Base-by-base conservation (phyloP, 371 early-diverging fungal genomes). In the Circinella minor region DNA sequence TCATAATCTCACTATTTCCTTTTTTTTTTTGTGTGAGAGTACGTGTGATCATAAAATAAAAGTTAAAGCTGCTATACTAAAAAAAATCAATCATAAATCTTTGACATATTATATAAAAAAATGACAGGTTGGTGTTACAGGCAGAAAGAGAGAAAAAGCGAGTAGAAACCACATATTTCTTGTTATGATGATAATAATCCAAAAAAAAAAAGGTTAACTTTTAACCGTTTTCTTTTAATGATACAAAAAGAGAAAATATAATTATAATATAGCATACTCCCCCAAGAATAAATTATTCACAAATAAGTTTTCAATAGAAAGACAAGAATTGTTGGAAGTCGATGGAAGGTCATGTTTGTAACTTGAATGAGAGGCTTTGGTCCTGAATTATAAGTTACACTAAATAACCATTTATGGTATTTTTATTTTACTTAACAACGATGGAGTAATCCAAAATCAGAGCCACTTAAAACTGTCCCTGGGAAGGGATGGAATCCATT, bases 321-420 rank as follows among this genome's bases (percentile, higher is more conserved):
- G 48, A 11, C 48, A 36, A 63, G 63, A 63, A 43, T 18, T 47
- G 43, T 47, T 15, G 63, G 63, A 63, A 63, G 63, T 18, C 63
- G n/a, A 47, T 63, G 63, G 27, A 20, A n/a, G 63, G 63, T 39
- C 17, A 11, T 57, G 57, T 11, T 57, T 34, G n/a, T 14, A 34
- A 47, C 48, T n/a, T 27, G 27, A 27, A 27, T 27, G 27, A 27
- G 27, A 27, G 27, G 27, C 27, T 27, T 27, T 27, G 27, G 27
- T 27, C 1, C 51, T n/a, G 14, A 1, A 13, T 3, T 15, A 43
- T 43, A 9, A 11, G 46, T 38, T 61, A 57, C 57, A 57, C 57
- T 11, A 57, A 57, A 2, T 11, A n/a, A 5, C 57, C 36, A 57
- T 3, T 43, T 27, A 27, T 57, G 27, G 57, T 17, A 57, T 57